Percentiles rank a stretch among this genome's conserved stretches.
These are phyloP conservation scores for Coemansia sp. DNA, from an alignment of 192 early-diverging fungal species.

Conservation along the genomic window DNA sequence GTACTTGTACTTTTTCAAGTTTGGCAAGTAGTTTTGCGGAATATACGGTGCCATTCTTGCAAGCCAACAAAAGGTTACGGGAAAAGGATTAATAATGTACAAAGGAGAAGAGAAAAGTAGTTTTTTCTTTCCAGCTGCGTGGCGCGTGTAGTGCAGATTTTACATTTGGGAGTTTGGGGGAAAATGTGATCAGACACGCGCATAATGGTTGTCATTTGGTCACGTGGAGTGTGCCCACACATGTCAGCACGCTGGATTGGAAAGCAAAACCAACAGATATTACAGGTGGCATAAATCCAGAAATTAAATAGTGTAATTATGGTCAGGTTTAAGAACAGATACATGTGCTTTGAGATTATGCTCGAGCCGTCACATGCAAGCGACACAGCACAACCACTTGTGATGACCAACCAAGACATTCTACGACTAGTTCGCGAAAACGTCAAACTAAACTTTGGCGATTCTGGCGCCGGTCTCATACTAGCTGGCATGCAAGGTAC, in stretches of 20 bases:
- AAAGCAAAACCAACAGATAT: neutral
- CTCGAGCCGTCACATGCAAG: neutral
- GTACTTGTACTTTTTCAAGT: conserved; percentile 85
- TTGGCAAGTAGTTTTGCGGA: conserved; percentile 60
- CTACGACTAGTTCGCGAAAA: conserved; percentile 32
- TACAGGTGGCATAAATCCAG: neutral
- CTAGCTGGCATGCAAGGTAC: conserved; percentile 34
- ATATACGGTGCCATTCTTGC: conserved; percentile 58
- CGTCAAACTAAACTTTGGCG: conserved; percentile 42
- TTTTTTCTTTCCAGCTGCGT: neutral
- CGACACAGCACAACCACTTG: neutral
- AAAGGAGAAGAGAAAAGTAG: conserved; percentile 10
- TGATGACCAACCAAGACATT: conserved; percentile 11
- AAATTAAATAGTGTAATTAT: conserved; percentile 7
- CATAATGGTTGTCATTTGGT: neutral
- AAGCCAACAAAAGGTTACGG: neutral
- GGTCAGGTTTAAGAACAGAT: conserved; percentile 53
- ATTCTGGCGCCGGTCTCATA: conserved; percentile 31
- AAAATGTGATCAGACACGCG: no score
- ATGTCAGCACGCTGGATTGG: neutral
- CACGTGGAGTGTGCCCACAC: conserved; percentile 10
- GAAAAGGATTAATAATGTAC: conserved; percentile 1
- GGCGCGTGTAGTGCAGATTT: neutral
- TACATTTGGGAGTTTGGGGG: neutral
- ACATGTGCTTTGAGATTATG: conserved; percentile 48